Evolutionary conservation across 345 rosid genomes (phyloP).

Genomic region (Eucalyptus albens): DNA sequence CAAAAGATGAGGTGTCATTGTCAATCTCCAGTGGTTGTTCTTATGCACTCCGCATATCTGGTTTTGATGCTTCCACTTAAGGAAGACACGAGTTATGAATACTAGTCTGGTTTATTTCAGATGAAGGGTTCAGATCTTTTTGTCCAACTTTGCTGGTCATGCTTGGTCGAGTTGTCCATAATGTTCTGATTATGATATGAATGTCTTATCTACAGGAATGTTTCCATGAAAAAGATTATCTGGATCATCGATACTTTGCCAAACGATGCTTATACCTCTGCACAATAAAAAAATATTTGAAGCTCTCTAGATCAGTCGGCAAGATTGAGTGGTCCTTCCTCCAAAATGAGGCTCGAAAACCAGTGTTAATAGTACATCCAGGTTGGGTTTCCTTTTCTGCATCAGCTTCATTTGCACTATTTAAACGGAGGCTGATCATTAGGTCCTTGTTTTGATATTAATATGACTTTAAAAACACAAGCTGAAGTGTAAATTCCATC

Average conservation of each 20-base stretch:
- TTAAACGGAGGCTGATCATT: neutral
- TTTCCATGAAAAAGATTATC: slow-evolving; percentile 77
- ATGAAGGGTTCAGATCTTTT: neutral
- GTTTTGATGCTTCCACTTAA: neutral
- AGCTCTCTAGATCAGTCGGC: slow-evolving; percentile 21
- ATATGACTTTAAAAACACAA: neutral
- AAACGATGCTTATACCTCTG: slow-evolving; percentile 80
- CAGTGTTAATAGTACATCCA: slow-evolving; percentile 64
- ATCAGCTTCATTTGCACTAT: neutral
- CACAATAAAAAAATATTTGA: slow-evolving; percentile 51
- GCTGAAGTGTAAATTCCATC: neutral
- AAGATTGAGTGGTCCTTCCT: slow-evolving; percentile 75
- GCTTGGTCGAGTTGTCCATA: neutral
- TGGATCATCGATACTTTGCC: slow-evolving; percentile 84
- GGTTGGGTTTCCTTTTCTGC: slow-evolving; percentile 18
- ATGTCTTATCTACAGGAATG: slow-evolving; percentile 44
- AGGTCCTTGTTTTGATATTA: neutral
- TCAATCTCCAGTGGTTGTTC: neutral
- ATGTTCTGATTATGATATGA: neutral
- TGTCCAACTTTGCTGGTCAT: neutral
- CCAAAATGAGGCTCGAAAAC: slow-evolving; percentile 90
- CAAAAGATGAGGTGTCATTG: neutral
- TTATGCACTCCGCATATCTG: neutral
- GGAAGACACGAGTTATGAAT: neutral
- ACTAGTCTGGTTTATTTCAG: neutral